Conservation (phyloP, 2,329 filamentous ascomycete species). For the Exophiala phaeomuriformis region DNA sequence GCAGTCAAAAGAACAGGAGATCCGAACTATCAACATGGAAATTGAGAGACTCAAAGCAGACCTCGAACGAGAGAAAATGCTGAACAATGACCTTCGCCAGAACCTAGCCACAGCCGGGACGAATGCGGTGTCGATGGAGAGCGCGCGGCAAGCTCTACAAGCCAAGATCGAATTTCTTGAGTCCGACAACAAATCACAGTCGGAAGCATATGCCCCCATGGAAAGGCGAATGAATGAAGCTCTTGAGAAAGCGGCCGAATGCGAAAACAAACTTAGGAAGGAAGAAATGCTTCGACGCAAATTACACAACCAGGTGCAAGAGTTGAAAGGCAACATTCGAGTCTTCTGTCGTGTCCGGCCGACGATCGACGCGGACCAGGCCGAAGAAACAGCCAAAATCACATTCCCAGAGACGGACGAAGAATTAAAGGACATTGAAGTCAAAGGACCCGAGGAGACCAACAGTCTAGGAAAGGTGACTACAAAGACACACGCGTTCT, state of each 20-base stretch:
- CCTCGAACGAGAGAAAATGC: constrained; percentile 55
- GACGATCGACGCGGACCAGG: constrained; percentile 50
- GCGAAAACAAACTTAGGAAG: constrained; percentile 74
- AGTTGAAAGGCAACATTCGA: constrained; percentile 94
- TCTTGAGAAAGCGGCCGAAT: constrained; percentile 58
- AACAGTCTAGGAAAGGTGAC: constrained; percentile 69
- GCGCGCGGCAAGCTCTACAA: constrained; percentile 64
- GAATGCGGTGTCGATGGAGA: constrained; percentile 62
- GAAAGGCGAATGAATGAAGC: constrained; percentile 75
- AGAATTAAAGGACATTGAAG: constrained; percentile 77
- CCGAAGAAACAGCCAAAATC: constrained; percentile 62
- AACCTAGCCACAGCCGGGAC: constrained; percentile 54
- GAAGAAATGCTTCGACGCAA: constrained; percentile 87
- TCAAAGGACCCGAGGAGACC: constrained; percentile 75
- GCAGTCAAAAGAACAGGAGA: constrained; percentile 50
- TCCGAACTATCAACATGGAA: constrained; percentile 39
- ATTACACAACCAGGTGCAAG: constrained; percentile 95
- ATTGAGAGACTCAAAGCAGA: constrained; percentile 40
- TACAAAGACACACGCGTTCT: constrained; percentile 74
- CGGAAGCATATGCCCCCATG: constrained; percentile 74
- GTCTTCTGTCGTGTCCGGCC: constrained; percentile 96
- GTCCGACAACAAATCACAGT: constrained; percentile 82
- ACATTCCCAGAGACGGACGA: constrained; percentile 70
- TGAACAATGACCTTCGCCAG: constrained; percentile 52
- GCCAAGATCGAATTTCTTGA: constrained; percentile 85